Evolutionary conservation across 208 protist species (phyloP), one percentile per base, ranked within the genome.

Genomic region (Acanthamoeba castellanii): DNA sequence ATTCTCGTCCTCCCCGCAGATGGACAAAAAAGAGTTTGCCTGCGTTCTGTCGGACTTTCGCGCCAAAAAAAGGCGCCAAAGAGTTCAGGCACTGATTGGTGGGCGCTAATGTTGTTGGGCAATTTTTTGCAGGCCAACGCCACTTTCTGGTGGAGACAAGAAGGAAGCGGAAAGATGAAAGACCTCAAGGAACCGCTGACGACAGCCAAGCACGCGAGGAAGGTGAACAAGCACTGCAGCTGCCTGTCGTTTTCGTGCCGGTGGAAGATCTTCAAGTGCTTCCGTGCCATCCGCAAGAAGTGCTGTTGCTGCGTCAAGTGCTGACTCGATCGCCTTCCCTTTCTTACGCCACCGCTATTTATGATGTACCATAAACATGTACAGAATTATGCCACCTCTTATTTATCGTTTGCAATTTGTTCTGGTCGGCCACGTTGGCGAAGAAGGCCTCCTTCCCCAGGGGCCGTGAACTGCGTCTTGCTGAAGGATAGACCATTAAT

Each of bases 181-280:
- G 52, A 55, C 47, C 78, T 87, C 47, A 87, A 87, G 78, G 78
- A 87, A 25, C 78, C 78, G 4, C 78, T 87, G 11, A 87, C 78
- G 20, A 55, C 42, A 1, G 78, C 78, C 8, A 87, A 87, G 50
- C 78, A 87, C 32, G 78, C 78, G 3, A n/a, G 30, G 6, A 87
- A 87, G 78, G 78, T 87, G 9, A 87, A 87, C 78, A 87, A 87
- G 27, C 30, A 64, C 16, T 87, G 78, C n/a, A 25, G 78, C n/a
- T 87, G 78, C 47, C 78, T 87, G 14, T 61, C 78, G 27, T 64
- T 87, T 22, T 87, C 78, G 27, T 87, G 78, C 47, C 42, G 78
- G 13, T 87, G 78, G 78, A 87, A 87, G 30, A 7, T 87, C 0
- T 87, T 87, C 78, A 87, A 87, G 25, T 87, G 78, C n/a, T 87